Evolutionary conservation across 306 rosid species (phyloP), one percentile per base, ranked within the genome.

Genomic region (Erythrophleum fordii): DNA sequence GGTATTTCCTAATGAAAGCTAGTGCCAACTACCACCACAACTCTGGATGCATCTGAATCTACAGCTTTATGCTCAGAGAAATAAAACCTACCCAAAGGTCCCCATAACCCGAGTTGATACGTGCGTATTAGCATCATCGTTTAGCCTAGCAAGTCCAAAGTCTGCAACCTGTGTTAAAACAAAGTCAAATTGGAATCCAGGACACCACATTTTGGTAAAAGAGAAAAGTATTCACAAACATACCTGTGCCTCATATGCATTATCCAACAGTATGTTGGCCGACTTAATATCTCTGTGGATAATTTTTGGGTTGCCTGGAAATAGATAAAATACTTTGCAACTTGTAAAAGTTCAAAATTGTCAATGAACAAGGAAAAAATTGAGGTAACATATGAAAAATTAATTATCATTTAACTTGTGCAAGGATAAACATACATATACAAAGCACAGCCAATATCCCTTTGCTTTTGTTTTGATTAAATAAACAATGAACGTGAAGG

Each of bases 61-160:
- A 22, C 11, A 8, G 28, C 58, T 83, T 22, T 23, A 22, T 14
- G 73, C 51, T 69, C 6, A 78, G 55, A 58, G 35, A 59, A 8
- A 70, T 64, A 55, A 71, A 78, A 84, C 92, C 48, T 84, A 95
- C 99, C 99, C 99, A 68, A 95, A 95, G 85, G 99, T 95, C 69
- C 99, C 99, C 98, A 95, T 90, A 82, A 95, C 98, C 68, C 98
- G 89, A 37, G 99, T 95, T 37, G 99, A 91, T 65, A 95, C 97
- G 76, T 93, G 99, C 29, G 98, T 95, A 28, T 84, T 34, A 39
- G 85, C 85, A 85, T 88, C 97, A 25, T 88, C 91, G 1, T 94
- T 85, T 64, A 93, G 91, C 76, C 88, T 94, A 18, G 98, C 98
- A 59, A 94, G 98, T 77, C 99, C 99, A 79, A 93, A 95, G 77